Base-by-base conservation (phyloP, 106 monocot species). In the Alisma plantagoaquatica region DNA sequence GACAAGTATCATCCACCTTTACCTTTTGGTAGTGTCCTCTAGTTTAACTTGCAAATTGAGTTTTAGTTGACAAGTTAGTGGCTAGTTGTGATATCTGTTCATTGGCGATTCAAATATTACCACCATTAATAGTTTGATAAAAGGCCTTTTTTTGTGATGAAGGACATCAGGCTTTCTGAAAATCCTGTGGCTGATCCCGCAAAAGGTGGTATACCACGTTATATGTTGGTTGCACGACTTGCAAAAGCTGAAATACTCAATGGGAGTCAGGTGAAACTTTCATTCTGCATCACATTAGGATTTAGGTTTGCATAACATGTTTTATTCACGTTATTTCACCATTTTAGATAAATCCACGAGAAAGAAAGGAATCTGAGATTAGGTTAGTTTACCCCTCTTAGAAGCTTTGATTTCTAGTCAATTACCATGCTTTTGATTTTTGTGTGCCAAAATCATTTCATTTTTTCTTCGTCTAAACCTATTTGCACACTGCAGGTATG, bases 81-180 rank as follows among this genome's bases (percentile, higher is more conserved):
- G n/a, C n/a, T n/a, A n/a, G n/a, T n/a, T n/a, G n/a, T n/a, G n/a
- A n/a, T n/a, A n/a, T n/a, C n/a, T n/a, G n/a, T n/a, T n/a, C n/a
- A n/a, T n/a, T n/a, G n/a, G n/a, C n/a, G n/a, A n/a, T n/a, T n/a
- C n/a, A n/a, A n/a, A n/a, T n/a, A n/a, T n/a, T n/a, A n/a, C n/a
- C n/a, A n/a, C n/a, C n/a, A n/a, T 6, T 38, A 38, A 38, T 38
- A 38, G 14, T 38, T 38, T 38, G 14, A 38, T 14, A 38, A 38
- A 38, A 38, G 14, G 9, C 9, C 14, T 38, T 14, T 7, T 14
- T 7, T 38, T 38, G 9, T 38, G 6, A 7, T 79, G 61, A 78
- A 98, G 96, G 89, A 98, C n/a, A 54, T 85, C 48, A 84, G 96
- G 71, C 81, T 98, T 66, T 85, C 96, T 66, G 89, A 76, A 30